phyloP scores from a whole-genome alignment of 257 asterid genomes.

The Plantago elongata region DNA sequence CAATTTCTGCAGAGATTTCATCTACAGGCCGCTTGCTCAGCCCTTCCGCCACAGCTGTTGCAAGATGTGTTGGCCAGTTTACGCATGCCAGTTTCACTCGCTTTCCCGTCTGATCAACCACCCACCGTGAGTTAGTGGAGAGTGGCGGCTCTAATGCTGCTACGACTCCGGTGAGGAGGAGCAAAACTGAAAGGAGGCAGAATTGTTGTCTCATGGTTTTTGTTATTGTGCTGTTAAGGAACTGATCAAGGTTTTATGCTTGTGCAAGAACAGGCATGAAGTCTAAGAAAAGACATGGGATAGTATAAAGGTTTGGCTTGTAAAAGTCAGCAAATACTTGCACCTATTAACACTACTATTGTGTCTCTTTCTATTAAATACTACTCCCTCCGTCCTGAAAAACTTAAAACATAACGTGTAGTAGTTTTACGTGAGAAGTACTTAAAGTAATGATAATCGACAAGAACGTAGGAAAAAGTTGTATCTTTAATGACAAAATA shows the following conservation, averaged over 20 bases:
- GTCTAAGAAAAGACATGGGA: conserved; percentile 8
- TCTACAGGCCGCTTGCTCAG: conserved; percentile 78
- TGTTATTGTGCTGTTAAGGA: conserved; percentile 6
- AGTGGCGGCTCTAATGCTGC: conserved; percentile 56
- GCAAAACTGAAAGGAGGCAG: conserved; percentile 7
- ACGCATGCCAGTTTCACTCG: conserved; percentile 81
- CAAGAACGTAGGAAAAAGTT: too few relatives aligned
- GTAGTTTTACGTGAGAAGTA: too few relatives aligned
- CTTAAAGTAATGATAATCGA: too few relatives aligned
- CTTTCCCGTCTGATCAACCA: conserved; percentile 61
- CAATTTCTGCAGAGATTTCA: conserved; percentile 47
- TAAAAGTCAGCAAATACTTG: neutral
- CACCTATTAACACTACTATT: too few relatives aligned
- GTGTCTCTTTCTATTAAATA: too few relatives aligned
- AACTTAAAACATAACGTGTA: too few relatives aligned
- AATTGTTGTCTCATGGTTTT: neutral
- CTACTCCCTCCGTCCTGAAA: too few relatives aligned
- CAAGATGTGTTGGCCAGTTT: conserved; percentile 88
- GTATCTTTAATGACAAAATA: too few relatives aligned
- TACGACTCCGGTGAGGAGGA: neutral
- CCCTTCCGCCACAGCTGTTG: conserved; percentile 85
- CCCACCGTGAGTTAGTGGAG: conserved; percentile 70
- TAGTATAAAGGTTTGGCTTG: neutral
- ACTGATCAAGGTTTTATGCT: neutral
- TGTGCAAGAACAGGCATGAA: conserved; percentile 6